A percentile compares a stretch with the other conserved stretches of the same genome.
Conservation (phyloP, 2,329 filamentous ascomycete genomes). For the Didymella sp. region DNA sequence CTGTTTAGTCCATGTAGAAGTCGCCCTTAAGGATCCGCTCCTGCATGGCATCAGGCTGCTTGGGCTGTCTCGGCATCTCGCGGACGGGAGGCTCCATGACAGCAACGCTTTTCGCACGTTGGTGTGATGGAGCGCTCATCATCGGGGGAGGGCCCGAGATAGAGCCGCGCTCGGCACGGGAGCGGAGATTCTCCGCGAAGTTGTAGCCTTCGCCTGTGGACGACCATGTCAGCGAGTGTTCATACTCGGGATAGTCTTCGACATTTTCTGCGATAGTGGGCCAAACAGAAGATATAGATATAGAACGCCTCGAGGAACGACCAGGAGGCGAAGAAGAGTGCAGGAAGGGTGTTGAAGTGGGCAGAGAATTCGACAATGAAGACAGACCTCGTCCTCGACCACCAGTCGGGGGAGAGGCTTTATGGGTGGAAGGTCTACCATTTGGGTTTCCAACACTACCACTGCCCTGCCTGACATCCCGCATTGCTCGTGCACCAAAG, state of each 20-base stretch:
- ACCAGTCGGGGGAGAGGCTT: conserved; percentile 60
- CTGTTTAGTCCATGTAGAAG: conserved; percentile 87
- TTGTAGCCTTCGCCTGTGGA: conserved; percentile 90
- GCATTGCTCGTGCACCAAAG: conserved; percentile 82
- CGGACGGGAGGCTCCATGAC: conserved; percentile 64
- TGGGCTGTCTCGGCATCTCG: conserved; percentile 65
- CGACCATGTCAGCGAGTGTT: conserved; percentile 69
- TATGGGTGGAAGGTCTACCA: conserved; percentile 64
- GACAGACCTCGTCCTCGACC: conserved; percentile 65
- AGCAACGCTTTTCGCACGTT: conserved; percentile 73
- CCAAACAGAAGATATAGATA: conserved; percentile 37
- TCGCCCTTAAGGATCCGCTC: conserved; percentile 97
- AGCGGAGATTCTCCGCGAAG: conserved; percentile 94
- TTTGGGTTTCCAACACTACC: conserved; percentile 63
- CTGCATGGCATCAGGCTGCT: conserved; percentile 84
- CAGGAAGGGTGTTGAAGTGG: conserved; percentile 35
- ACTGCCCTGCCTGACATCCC: conserved; percentile 68
- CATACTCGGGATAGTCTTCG: conserved; percentile 45
- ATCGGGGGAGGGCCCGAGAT: conserved; percentile 56
- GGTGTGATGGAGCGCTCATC: conserved; percentile 54
- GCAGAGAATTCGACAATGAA: conserved; percentile 52
- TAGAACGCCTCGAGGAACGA: conserved; percentile 29
- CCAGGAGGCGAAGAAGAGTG: conserved; percentile 32
- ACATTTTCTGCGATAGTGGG: conserved; percentile 42
- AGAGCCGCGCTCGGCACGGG: conserved; percentile 79